A percentile compares a stretch with the other conserved stretches of the same genome.
phyloP scores from a whole-genome alignment of 75 land plant genomes.

The Ceratopteris richardii region DNA sequence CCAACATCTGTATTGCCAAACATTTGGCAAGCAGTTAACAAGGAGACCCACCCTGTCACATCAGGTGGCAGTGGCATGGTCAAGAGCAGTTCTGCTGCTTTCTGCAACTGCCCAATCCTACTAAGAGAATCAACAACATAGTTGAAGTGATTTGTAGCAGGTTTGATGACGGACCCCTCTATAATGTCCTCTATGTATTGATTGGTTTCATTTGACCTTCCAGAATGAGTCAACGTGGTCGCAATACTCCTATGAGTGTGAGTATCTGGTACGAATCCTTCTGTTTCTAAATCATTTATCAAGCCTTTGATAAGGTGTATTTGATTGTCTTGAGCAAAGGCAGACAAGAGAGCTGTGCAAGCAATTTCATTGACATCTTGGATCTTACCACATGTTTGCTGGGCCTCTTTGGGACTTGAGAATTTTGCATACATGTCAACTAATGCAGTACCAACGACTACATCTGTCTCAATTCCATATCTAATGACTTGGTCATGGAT shows the following conservation, averaged over 20 bases:
- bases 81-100: slow-evolving; percentile 9
- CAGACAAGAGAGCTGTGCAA: slow-evolving; percentile 58
- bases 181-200: not conserved
- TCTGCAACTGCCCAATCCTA: slow-evolving; percentile 5
- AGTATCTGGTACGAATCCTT: slow-evolving; percentile 1
- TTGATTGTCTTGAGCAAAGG: slow-evolving; percentile 32
- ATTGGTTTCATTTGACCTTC: not conserved
- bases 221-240: not conserved
- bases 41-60: slow-evolving; percentile 3
- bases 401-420: slow-evolving; percentile 17
- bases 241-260: not conserved
- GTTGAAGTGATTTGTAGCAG: not conserved
- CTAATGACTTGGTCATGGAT: slow-evolving; percentile 28
- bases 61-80: slow-evolving; percentile 5
- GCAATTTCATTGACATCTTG: slow-evolving; percentile 14
- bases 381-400: slow-evolving; percentile 11
- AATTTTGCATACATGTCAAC: slow-evolving; percentile 47
- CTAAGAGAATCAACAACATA: slow-evolving; percentile 10
- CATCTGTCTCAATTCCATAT: slow-evolving; percentile 13
- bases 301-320: not conserved
- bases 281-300: not conserved
- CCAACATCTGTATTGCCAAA: slow-evolving; percentile 9
- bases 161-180: not conserved
- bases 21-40: slow-evolving; percentile 9
- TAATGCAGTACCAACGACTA: slow-evolving; percentile 39